Evolutionary conservation across 2,329 filamentous ascomycete genomes (phyloP).

Genomic region (Stagonosporopsis vannaccii): DNA sequence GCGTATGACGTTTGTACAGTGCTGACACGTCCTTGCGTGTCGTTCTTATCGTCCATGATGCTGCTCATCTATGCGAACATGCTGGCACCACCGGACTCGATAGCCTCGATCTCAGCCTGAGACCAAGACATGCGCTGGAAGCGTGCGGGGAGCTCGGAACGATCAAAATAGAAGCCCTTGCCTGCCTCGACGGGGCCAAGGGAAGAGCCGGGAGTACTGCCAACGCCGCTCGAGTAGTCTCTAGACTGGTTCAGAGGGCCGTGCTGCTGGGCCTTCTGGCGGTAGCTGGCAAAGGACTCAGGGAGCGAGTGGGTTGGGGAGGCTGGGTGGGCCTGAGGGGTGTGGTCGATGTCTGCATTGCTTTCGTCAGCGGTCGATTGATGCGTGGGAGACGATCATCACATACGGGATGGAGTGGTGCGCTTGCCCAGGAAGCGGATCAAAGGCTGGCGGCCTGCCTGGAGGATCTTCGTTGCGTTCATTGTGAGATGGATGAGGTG

Average conservation of each 20-base stretch:
- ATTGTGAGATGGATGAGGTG: constrained; percentile 42
- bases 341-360: constrained; percentile 73
- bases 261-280: constrained; percentile 79
- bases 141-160: constrained; percentile 82
- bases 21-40: constrained; percentile 23
- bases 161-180: constrained; percentile 83
- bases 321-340: constrained; percentile 75
- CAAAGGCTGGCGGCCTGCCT: constrained; percentile 58
- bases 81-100: constrained; percentile 91
- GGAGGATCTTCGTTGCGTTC: constrained; percentile 56
- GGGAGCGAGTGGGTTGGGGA: constrained; percentile 72
- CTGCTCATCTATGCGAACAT: constrained; percentile 56
- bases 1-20: constrained; percentile 31
- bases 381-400: not conserved
- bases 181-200: constrained; percentile 76
- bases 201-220: constrained; percentile 70
- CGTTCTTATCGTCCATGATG: constrained; percentile 20
- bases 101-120: constrained; percentile 87
- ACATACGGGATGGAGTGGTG: constrained; percentile 53
- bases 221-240: constrained; percentile 53
- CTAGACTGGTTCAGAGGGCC: constrained; percentile 65
- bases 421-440: constrained; percentile 61
- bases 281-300: constrained; percentile 76
- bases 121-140: constrained; percentile 80
- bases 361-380: constrained; percentile 19